Evolutionary conservation across 768 basidiomycete species (phyloP).

Genomic region (Arthromyces matolae): DNA sequence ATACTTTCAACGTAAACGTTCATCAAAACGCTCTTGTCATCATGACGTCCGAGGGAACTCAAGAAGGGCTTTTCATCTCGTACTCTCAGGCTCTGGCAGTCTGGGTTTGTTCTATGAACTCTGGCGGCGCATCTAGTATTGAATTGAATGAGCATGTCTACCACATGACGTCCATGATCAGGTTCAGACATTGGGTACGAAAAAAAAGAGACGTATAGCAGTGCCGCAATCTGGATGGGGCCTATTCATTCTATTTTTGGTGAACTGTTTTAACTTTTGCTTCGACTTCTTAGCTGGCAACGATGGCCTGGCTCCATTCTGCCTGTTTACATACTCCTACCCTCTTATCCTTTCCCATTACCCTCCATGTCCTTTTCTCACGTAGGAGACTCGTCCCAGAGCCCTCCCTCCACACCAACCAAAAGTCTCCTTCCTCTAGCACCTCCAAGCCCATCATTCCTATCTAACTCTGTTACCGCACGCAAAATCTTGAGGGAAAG

Average conservation of each 20-base stretch:
- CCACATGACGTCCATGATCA: not conserved
- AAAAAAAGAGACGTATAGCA: not conserved
- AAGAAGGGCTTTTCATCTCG: too few relatives aligned
- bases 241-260: slow-evolving; percentile 11
- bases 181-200: too few relatives aligned
- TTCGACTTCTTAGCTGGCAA: slow-evolving; percentile 15
- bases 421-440: slow-evolving; percentile 24
- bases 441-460: slow-evolving; percentile 6
- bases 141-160: too few relatives aligned
- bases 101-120: too few relatives aligned
- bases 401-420: slow-evolving; percentile 29
- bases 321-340: slow-evolving; percentile 12
- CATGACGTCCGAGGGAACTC: too few relatives aligned
- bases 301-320: slow-evolving; percentile 11
- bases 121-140: too few relatives aligned
- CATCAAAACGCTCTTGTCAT: too few relatives aligned
- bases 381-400: slow-evolving; percentile 24
- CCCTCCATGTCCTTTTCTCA: slow-evolving; percentile 22
- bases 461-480: slow-evolving; percentile 24
- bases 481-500: slow-evolving; percentile 38
- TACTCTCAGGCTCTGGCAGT: too few relatives aligned
- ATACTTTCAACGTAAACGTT: too few relatives aligned
- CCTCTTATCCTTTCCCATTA: slow-evolving; percentile 17
- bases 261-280: slow-evolving; percentile 5
- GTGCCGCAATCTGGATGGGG: not conserved